These are phyloP conservation scores for Melampsora americana DNA, from an alignment of 1,284 basidiomycete genomes.

Conservation along the genomic window DNA sequence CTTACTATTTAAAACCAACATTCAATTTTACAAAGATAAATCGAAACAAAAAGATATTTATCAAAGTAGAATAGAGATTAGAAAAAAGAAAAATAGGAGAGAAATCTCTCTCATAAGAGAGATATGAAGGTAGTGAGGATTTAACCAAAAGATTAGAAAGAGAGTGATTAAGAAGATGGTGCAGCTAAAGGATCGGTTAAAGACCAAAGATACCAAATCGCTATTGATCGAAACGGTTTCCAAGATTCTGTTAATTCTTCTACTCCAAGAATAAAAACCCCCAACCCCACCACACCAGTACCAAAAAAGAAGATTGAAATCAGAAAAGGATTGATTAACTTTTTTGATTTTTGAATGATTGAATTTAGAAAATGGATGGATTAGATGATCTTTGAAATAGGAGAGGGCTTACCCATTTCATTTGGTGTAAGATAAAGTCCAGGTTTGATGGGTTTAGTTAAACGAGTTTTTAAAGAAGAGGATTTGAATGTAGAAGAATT, in stretches of 20 bases:
- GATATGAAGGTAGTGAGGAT: too few species aligned
- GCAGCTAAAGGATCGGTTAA: slow-evolving; percentile 6
- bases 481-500: not conserved
- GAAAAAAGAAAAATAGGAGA: too few species aligned
- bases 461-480: not conserved
- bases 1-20: too few species aligned
- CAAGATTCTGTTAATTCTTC: slow-evolving; percentile 26
- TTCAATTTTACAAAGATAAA: too few species aligned
- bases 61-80: too few species aligned
- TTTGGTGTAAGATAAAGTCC: slow-evolving; percentile 22
- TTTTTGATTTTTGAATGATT: not conserved
- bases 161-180: not conserved
- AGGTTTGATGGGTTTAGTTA: slow-evolving; percentile 34
- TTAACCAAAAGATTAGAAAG: too few species aligned
- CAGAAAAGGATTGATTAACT: not conserved
- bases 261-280: too few species aligned
- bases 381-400: not conserved
- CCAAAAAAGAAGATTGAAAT: too few species aligned
- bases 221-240: slow-evolving; percentile 29
- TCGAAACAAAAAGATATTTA: too few species aligned
- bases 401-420: slow-evolving; percentile 19
- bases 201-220: slow-evolving; percentile 38
- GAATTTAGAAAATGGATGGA: not conserved
- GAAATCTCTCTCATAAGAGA: too few species aligned
- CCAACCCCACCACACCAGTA: too few species aligned